Base-by-base conservation (phyloP, 305 asterid species). In the Nicotiana rustica region DNA sequence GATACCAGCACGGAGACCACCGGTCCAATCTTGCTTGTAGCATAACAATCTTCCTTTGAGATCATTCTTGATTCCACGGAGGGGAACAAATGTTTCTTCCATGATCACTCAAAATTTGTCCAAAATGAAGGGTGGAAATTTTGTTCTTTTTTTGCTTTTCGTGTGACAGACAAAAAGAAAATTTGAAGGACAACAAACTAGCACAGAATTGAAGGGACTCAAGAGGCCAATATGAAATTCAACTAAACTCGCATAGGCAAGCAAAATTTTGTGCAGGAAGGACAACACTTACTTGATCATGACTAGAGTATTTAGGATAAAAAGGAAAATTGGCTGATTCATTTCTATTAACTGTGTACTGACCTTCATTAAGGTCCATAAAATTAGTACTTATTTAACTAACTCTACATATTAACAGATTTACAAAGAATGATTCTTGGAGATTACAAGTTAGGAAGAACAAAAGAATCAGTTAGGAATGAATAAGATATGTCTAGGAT, bases 61-160 rank as follows among this genome's bases (percentile, higher is more conserved):
- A 86, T 96, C 99, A 81, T 94, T 93, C 84, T 92, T 95, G 64
- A 96, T 92, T 82, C 99, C 99, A 18, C 98, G 97, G 14, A 96
- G 81, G 1, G 99, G 99, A 81, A 95, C 98, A 82, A 95, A 95
- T 18, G 97, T 92, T 89, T 95, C 98, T 89, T 95, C 99, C 99
- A 95, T 95, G 85, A 29, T 61, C 86, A 75, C 83, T 85, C 80
- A 67, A 38, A 60, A 81, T 61, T 52, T 75, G 76, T 64, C 81
- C 77, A 71, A 82, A 82, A 86, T 33, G 70, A 66, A 49, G 62
- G 13, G n/a, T 18, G 31, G 33, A 55, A 41, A 21, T 55, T 18
- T 73, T 15, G 52, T 60, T 78, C 5, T 81, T 59, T 66, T 18
- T 19, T 79, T 79, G 2, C 67, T 80, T 18, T 76, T 85, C 4